Evolutionary conservation across 495 filamentous ascomycete genomes (phyloP), one percentile per base, ranked within the genome.

Genomic region (Neurospora discreta): DNA sequence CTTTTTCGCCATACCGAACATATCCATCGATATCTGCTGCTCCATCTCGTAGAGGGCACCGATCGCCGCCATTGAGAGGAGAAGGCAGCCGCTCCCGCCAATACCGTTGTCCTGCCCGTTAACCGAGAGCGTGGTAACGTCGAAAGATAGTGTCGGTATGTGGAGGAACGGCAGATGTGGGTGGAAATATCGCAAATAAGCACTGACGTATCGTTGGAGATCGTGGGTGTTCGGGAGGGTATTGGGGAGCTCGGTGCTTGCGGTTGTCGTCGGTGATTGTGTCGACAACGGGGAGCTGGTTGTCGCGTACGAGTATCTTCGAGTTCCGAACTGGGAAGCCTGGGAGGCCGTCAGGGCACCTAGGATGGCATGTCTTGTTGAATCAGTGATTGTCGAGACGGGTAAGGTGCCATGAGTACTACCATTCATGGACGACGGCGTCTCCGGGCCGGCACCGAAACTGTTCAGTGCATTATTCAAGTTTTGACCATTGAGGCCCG

Each of bases 1-100:
- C 83, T 93, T 95, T 83, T 97, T 97, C 38, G 96, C 92, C 75
- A 92, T 89, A 76, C 96, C 93, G 78, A 97, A 97, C 11, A 99
- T 82, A 26, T 97, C 93, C 78, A 92, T 91, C 38, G 93, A 95
- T 39, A 90, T 85, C 36, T 86, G 82, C 42, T 89, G 87, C 52
- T 98, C 95, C 76, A 90, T 89, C 81, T 97, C 95, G 80, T 97
- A 98, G n/a, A 97, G 81, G 42, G 95, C 93, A 68, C 95, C 95
- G 75, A 98, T 96, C 69, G 95, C 93, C 69, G 96, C 93, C 90
- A 98, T 99, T 9, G 94, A 95, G 20, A 99, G 86, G 70, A 98
- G 90, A 73, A 99, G 84, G 78, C 93, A 97, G 68, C 95, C 95
- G 67, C 91, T 92, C 43, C 95, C 95, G 58, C 93, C 92, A 69